phyloP scores from a whole-genome alignment of 768 basidiomycete genomes.

The Cystofilobasidium capitatum region DNA sequence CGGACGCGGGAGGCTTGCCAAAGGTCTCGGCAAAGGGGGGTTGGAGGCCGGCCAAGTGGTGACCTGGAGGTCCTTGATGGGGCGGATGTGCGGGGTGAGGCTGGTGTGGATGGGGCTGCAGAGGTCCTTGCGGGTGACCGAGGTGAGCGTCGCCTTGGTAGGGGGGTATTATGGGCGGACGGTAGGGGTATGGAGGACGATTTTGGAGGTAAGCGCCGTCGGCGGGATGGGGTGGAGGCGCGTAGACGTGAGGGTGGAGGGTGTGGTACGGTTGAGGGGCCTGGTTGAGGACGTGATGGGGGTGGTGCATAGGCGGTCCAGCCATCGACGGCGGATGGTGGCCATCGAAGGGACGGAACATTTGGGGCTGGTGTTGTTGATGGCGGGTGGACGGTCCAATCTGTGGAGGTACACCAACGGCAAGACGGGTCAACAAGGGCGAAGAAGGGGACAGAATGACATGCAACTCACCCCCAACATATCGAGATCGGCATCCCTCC shows the following conservation, averaged over 20 bases:
- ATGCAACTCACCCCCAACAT: constrained; percentile 20
- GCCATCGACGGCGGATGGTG: constrained; percentile 10
- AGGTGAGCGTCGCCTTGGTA: constrained; percentile 6
- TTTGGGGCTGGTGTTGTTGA: background rate
- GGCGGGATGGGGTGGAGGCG: background rate
- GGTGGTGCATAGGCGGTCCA: constrained; percentile 6
- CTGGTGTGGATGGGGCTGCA: background rate
- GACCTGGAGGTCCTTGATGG: background rate
- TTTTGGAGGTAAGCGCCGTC: background rate
- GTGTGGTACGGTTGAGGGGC: constrained; percentile 4
- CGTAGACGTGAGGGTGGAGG: constrained; percentile 3
- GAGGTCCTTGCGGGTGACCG: background rate
- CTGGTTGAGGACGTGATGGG: background rate
- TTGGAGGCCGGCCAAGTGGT: background rate
- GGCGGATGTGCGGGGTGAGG: background rate
- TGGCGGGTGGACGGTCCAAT: constrained; percentile 6
- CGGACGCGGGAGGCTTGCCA: constrained; percentile 3
- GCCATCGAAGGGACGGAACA: constrained; percentile 15
- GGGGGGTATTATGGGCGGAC: constrained; percentile 1
- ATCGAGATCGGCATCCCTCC: constrained; percentile 19
- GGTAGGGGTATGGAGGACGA: constrained; percentile 8
- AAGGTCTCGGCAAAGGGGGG: background rate
- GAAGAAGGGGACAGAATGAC: background rate
- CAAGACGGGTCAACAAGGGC: too few relatives aligned
- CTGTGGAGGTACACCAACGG: background rate